Base-by-base conservation (phyloP, 768 basidiomycete genomes). In the Lactifluus piperatus region DNA sequence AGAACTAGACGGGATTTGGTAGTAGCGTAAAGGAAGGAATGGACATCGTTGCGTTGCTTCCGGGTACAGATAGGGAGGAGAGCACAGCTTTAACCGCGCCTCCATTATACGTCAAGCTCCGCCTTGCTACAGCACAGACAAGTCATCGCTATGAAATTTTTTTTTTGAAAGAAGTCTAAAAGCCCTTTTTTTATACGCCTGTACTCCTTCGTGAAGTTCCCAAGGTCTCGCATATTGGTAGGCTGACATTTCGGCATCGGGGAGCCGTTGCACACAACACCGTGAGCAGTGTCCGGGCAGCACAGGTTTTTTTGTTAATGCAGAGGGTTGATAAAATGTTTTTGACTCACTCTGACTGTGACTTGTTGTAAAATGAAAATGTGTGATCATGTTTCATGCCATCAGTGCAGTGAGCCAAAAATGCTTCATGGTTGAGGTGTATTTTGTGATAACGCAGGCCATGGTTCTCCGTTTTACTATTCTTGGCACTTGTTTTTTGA, bases 81-180 rank as follows among this genome's bases (percentile, higher is more conserved):
- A 39, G 62, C 18, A 34, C 44, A 1, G 50, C 47, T 8, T 46
- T 16, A 62, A n/a, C 9, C 64, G 51, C 14, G 49, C 30, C 24
- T 65, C 64, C 85, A 88, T 88, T 16, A n/a, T n/a, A 78, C 65
- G 13, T 70, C 65, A 11, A 88, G 72, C 66, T 82, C 77, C 6
- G 73, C 67, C 32, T 75, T 64, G 43, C 74, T 62, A 85, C 85
- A 87, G n/a, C 1, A 9, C 24, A 27, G 30, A 24, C 24, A 13
- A 26, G 16, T 34, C 49, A 10, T 51, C 27, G n/a, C 29, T 52
- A 8, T 29, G 8, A 27, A n/a, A 13, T n/a, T n/a, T n/a, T n/a
- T n/a, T n/a, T n/a, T 22, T 22, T 13, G 27, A 11, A 39, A n/a
- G n/a, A n/a, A n/a, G n/a, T n/a, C n/a, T n/a, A n/a, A n/a, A n/a